Conservation (phyloP, 495 filamentous ascomycete genomes). For the Aspergillus avenaceus region DNA sequence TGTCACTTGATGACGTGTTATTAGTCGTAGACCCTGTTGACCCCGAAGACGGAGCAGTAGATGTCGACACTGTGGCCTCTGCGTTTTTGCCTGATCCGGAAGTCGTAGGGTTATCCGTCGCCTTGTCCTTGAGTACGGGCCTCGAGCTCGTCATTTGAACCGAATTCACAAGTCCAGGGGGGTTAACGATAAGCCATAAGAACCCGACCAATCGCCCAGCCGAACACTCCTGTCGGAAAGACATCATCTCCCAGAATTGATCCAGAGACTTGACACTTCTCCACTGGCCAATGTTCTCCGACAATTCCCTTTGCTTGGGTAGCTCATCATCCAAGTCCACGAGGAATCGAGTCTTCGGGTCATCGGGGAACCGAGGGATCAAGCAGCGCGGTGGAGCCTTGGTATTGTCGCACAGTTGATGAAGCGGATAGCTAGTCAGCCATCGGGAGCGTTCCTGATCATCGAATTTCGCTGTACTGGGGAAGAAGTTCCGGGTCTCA, state of each 20-base stretch:
- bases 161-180: conserved; percentile 37
- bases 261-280: conserved; percentile 75
- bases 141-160: conserved; percentile 35
- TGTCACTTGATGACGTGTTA: not conserved
- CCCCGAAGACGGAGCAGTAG: no score
- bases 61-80: no score
- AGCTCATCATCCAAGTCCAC: conserved; percentile 83
- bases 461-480: conserved; percentile 38
- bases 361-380: conserved; percentile 89
- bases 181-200: conserved; percentile 81
- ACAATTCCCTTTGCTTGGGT: conserved; percentile 34
- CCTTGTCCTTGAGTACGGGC: conserved; percentile 2
- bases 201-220: conserved; percentile 89
- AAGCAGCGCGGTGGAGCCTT: conserved; percentile 74
- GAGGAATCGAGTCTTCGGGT: conserved; percentile 90
- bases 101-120: conserved; percentile 6
- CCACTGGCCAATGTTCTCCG: conserved; percentile 61
- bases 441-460: conserved; percentile 45
- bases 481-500: conserved; percentile 64
- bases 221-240: conserved; percentile 92
- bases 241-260: conserved; percentile 99
- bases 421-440: conserved; percentile 59
- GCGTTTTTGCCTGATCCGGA: not conserved
- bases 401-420: conserved; percentile 51
- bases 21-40: not conserved